phyloP scores from a whole-genome alignment of 352 stramenopile species.

The Globisporangium irregulare region DNA sequence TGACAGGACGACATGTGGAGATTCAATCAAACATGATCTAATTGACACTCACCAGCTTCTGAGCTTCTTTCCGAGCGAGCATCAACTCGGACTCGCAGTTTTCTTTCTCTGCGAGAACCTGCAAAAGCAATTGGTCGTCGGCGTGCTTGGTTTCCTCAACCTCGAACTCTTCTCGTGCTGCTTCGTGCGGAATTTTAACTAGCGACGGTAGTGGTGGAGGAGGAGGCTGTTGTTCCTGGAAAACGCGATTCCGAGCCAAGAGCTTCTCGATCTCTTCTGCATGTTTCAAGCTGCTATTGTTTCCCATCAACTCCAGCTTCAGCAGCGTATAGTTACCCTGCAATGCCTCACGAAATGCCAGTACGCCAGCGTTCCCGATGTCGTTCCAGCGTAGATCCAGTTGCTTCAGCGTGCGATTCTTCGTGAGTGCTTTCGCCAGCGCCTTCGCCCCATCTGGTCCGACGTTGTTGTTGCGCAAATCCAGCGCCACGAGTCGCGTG shows the following conservation, averaged over 20 bases:
- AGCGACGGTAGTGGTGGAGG: neutral
- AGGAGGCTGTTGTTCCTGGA: conserved; percentile 25
- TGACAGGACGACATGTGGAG: neutral
- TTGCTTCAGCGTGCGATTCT: conserved; percentile 65
- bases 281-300: conserved; percentile 76
- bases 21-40: neutral
- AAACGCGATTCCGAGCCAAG: conserved; percentile 53
- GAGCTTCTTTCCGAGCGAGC: conserved; percentile 38
- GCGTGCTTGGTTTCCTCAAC: conserved; percentile 11
- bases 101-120: conserved; percentile 71
- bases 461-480: conserved; percentile 87
- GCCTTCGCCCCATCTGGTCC: conserved; percentile 61
- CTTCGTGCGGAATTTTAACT: neutral
- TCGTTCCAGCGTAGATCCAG: conserved; percentile 85
- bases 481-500: conserved; percentile 54
- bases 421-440: conserved; percentile 48
- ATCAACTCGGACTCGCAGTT: conserved; percentile 39
- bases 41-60: conserved; percentile 57
- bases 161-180: neutral
- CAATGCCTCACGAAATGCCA: conserved; percentile 70
- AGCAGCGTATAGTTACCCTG: conserved; percentile 67
- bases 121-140: conserved; percentile 57
- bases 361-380: conserved; percentile 64
- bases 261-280: conserved; percentile 61
- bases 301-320: conserved; percentile 63